Evolutionary conservation across 805 yeast genomes (phyloP).

Genomic region (Ogataea paradorogensis): DNA sequence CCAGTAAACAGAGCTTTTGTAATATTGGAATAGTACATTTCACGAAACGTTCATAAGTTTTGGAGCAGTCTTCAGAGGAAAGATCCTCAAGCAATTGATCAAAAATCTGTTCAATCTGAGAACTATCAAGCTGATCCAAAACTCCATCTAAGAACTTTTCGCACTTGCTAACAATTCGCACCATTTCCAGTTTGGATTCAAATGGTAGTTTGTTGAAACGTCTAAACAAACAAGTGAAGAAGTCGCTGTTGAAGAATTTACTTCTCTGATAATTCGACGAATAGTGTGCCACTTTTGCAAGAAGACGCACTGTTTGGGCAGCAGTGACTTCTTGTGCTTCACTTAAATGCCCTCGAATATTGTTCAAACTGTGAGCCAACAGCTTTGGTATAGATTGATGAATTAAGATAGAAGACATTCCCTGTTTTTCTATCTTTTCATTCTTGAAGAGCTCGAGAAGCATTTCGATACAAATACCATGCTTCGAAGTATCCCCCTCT

Average conservation of each 20-base stretch:
- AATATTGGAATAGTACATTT: constrained; percentile 16
- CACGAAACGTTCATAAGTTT: constrained; percentile 13
- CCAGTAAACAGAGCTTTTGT: constrained; percentile 15
- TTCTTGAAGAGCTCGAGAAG: constrained; percentile 14
- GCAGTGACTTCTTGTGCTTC: constrained; percentile 11
- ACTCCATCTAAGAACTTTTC: constrained; percentile 7
- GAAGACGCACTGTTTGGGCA: constrained; percentile 9
- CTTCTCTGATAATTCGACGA: constrained; percentile 9
- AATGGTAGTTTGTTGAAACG: constrained; percentile 14
- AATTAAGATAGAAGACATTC: constrained; percentile 10
- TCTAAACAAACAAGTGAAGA: constrained; percentile 15
- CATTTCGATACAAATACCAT: constrained; percentile 9
- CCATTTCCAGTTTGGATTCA: constrained; percentile 16
- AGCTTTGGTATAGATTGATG: constrained; percentile 6
- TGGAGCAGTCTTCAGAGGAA: constrained; percentile 13
- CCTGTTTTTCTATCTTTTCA: constrained; percentile 14
- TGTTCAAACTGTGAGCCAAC: constrained; percentile 12
- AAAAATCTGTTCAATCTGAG: constrained; percentile 16
- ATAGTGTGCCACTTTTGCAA: constrained; percentile 15
- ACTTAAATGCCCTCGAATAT: constrained; percentile 15
- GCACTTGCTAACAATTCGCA: constrained; percentile 14
- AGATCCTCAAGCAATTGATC: constrained; percentile 20
- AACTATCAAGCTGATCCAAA: constrained; percentile 9
- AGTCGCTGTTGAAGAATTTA: constrained; percentile 15
- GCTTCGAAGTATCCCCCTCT: constrained; percentile 12